These are phyloP conservation scores for Apiospora koreana DNA, from an alignment of 2,329 filamentous ascomycete genomes.

Conservation along the genomic window DNA sequence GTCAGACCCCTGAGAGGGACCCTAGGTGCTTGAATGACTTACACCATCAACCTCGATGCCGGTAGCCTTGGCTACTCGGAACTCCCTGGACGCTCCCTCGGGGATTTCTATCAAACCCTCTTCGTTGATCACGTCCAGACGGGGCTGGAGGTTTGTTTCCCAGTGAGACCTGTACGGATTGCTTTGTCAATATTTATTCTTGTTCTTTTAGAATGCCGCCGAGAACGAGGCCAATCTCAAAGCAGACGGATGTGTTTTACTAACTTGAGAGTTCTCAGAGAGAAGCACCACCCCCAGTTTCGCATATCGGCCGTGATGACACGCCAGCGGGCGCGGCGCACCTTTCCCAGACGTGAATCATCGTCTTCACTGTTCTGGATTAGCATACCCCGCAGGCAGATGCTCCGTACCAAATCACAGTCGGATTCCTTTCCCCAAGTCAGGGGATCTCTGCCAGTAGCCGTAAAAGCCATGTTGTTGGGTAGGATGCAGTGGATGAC, in stretches of 20 bases:
- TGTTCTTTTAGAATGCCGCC: too few species aligned
- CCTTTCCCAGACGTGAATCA: neutral
- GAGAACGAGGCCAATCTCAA: too few species aligned
- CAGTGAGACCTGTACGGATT: neutral
- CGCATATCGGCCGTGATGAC: neutral
- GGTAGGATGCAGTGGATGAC: neutral
- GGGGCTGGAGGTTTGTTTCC: neutral
- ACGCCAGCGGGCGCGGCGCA: neutral
- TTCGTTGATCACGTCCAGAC: neutral
- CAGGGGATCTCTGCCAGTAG: neutral
- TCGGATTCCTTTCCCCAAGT: neutral
- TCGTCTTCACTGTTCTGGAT: neutral
- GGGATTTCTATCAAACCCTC: neutral
- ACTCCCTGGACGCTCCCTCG: neutral
- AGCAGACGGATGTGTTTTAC: neutral
- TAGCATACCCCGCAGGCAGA: neutral
- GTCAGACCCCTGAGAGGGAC: neutral
- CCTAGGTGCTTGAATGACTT: neutral
- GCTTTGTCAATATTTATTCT: too few species aligned
- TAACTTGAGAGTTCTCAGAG: neutral
- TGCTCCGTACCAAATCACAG: neutral
- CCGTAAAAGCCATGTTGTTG: neutral
- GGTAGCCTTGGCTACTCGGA: neutral
- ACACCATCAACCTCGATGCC: neutral
- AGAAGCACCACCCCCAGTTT: neutral